A percentile compares a stretch with the other conserved stretches of the same genome.
Evolutionary conservation across 2,329 filamentous ascomycete genomes (phyloP).

Genomic region (Phyllosticta capitalensis): DNA sequence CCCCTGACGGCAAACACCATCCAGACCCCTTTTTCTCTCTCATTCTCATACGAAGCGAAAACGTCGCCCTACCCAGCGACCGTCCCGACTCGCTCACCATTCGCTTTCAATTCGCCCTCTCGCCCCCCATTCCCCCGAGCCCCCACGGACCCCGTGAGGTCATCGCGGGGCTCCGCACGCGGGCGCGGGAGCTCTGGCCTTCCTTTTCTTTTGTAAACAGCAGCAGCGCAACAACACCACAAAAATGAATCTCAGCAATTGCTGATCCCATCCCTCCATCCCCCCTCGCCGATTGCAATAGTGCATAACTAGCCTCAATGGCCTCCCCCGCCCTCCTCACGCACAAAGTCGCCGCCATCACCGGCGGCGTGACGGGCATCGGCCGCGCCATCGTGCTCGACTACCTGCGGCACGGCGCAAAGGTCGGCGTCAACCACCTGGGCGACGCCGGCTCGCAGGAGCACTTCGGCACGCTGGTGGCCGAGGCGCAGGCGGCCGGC

Average conservation of each 20-base stretch:
- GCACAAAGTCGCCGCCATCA: conserved; percentile 76
- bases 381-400: conserved; percentile 75
- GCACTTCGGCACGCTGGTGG: conserved; percentile 40
- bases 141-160: not conserved
- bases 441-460: conserved; percentile 42
- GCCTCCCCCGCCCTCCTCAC: conserved; percentile 42
- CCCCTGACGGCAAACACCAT: no score
- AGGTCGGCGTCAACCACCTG: conserved; percentile 73
- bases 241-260: no score
- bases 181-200: no score
- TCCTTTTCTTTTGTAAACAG: not conserved
- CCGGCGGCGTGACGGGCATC: conserved; percentile 78
- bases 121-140: not conserved
- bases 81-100: not conserved
- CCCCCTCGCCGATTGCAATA: no score
- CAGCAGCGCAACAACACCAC: no score
- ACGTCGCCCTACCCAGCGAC: not conserved
- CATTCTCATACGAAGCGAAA: no score
- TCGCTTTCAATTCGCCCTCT: not conserved
- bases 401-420: conserved; percentile 67
- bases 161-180: not conserved
- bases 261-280: no score
- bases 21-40: no score
- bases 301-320: no score
- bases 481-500: conserved; percentile 22